These are phyloP conservation scores for Populus tomentosa DNA, from an alignment of 441 rosid genomes.

Conservation along the genomic window DNA sequence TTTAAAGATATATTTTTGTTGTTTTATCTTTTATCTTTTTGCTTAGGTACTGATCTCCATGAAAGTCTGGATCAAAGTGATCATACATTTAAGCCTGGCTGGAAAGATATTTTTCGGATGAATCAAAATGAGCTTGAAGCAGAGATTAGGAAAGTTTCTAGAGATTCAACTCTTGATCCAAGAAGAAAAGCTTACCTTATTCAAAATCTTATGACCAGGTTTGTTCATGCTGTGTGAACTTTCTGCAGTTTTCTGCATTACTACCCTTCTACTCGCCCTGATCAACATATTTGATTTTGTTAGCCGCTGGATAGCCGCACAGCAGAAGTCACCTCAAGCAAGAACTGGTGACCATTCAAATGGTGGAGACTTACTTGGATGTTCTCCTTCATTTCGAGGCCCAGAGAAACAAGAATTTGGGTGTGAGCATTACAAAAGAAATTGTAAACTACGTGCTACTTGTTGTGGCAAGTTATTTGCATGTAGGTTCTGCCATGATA, in stretches of 20 bases:
- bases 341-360: conserved; percentile 39
- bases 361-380: conserved; percentile 52
- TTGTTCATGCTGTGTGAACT: neutral
- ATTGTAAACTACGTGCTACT: conserved; percentile 85
- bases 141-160: conserved; percentile 72
- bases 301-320: conserved; percentile 95
- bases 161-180: conserved; percentile 79
- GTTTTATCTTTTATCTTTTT: conserved; percentile 3
- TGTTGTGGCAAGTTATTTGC: conserved; percentile 84
- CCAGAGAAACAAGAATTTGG: conserved; percentile 60
- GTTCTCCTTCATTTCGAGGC: conserved; percentile 73
- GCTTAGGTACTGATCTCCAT: conserved; percentile 43
- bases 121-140: conserved; percentile 87
- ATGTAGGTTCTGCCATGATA: conserved; percentile 94
- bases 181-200: conserved; percentile 76
- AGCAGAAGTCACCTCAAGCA: conserved; percentile 57
- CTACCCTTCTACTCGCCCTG: conserved; percentile 9
- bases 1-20: conserved; percentile 7
- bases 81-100: conserved; percentile 91
- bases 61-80: conserved; percentile 71
- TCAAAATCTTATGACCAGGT: conserved; percentile 86
- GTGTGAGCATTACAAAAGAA: conserved; percentile 94
- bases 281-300: conserved; percentile 19
- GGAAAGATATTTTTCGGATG: conserved; percentile 99
- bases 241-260: neutral